Conservation (phyloP, 306 rosid genomes). For the Lathyrus aphaca region DNA sequence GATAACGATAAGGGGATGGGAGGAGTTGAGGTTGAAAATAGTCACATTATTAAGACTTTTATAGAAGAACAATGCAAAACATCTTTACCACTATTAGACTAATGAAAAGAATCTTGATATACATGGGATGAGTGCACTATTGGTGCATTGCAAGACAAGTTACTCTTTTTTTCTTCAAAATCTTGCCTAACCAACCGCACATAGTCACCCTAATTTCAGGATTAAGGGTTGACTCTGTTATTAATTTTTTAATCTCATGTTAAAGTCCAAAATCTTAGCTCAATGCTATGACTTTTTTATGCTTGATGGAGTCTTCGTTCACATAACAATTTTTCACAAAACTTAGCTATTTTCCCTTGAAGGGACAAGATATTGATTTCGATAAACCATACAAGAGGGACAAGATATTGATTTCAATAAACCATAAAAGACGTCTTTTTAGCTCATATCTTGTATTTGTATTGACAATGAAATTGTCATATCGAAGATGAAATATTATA, state of each 20-base stretch:
- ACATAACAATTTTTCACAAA: constrained; percentile 42
- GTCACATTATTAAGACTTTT: too few relatives aligned
- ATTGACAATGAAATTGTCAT: too few relatives aligned
- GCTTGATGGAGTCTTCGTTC: constrained; percentile 10
- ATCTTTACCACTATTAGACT: too few relatives aligned
- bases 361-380: too few relatives aligned
- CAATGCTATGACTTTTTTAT: background rate
- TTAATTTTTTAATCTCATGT: constrained; percentile 2
- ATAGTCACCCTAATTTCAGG: constrained; percentile 54
- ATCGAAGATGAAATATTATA: too few relatives aligned
- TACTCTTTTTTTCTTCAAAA: constrained; percentile 23
- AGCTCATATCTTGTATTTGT: background rate
- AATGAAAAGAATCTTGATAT: too few relatives aligned
- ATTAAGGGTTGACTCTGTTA: constrained; percentile 49
- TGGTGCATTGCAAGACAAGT: background rate
- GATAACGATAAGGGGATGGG: too few relatives aligned
- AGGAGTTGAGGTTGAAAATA: background rate
- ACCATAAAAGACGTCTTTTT: background rate
- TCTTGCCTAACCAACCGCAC: background rate
- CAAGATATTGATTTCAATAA: too few relatives aligned
- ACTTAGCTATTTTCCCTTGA: constrained; percentile 36
- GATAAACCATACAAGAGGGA: too few relatives aligned
- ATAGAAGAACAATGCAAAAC: too few relatives aligned
- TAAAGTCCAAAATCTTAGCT: constrained; percentile 33
- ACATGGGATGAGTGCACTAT: background rate